Evolutionary conservation across 163 green algal species (phyloP).

Genomic region (Scenedesmus sp.): DNA sequence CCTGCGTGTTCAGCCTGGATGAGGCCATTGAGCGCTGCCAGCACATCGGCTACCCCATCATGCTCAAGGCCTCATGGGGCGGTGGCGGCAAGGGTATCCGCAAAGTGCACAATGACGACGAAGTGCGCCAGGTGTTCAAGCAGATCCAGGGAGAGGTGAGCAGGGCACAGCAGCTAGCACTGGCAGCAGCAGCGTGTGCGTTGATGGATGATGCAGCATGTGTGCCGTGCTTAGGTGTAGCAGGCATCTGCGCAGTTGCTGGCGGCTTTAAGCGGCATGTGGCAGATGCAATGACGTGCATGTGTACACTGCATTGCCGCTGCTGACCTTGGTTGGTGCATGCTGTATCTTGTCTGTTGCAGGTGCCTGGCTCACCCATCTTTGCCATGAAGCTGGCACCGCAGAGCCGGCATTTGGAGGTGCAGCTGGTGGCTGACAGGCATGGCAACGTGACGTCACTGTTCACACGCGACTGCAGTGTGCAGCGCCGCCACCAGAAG

Average conservation of each 20-base stretch:
- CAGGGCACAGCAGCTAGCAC: neutral
- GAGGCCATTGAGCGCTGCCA: slow-evolving; percentile 86
- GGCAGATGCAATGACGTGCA: neutral
- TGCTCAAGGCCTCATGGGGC: slow-evolving; percentile 98
- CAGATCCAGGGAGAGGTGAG: slow-evolving; percentile 91
- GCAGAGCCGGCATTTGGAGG: slow-evolving; percentile 90
- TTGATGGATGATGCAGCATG: slow-evolving; percentile 11
- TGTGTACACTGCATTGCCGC: neutral
- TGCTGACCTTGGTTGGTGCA: neutral
- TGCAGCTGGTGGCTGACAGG: slow-evolving; percentile 97
- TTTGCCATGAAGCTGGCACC: slow-evolving; percentile 99
- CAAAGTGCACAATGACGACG: slow-evolving; percentile 91
- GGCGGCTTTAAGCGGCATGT: neutral
- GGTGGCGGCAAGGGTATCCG: slow-evolving; percentile 99
- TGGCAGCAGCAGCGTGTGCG: neutral
- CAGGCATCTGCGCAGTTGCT: neutral
- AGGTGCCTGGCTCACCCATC: slow-evolving; percentile 95
- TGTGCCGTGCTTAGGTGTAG: neutral
- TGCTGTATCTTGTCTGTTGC: neutral
- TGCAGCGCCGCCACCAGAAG: slow-evolving; percentile 99
- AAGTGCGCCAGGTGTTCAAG: slow-evolving; percentile 89
- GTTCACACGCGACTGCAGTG: slow-evolving; percentile 89
- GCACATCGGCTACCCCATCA: slow-evolving; percentile 92
- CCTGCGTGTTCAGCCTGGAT: slow-evolving; percentile 87
- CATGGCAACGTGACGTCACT: slow-evolving; percentile 79